A percentile compares a stretch with the other conserved stretches of the same genome.
These are phyloP conservation scores for Neofusicoccum cordaticola DNA, from an alignment of 2,329 filamentous ascomycete species.

Conservation along the genomic window DNA sequence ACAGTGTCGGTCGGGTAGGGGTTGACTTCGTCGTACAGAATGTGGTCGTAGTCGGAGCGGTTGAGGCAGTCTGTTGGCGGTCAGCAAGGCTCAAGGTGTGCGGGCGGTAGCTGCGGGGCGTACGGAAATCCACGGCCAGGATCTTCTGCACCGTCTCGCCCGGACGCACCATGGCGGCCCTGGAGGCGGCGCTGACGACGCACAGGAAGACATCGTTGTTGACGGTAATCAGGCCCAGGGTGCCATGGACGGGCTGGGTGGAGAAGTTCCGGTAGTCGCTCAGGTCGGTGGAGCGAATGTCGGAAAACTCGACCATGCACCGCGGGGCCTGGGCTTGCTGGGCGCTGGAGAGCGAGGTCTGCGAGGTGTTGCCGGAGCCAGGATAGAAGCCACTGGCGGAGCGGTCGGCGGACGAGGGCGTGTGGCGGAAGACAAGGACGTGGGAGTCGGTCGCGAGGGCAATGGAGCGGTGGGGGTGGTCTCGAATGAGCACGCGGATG, in stretches of 20 bases:
- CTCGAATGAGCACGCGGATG: conserved; percentile 73
- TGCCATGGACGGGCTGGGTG: conserved; percentile 74
- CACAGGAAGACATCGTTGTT: conserved; percentile 85
- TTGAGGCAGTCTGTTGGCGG: conserved; percentile 71
- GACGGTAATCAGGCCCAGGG: conserved; percentile 81
- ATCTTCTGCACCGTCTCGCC: conserved; percentile 90
- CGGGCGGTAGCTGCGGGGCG: conserved; percentile 21
- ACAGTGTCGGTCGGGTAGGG: conserved; percentile 54
- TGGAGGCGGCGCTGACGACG: conserved; percentile 75
- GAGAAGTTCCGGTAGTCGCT: conserved; percentile 71
- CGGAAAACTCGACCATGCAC: conserved; percentile 88
- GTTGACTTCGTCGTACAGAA: conserved; percentile 58
- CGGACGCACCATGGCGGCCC: conserved; percentile 77
- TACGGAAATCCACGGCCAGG: conserved; percentile 76
- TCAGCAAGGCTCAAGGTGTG: not conserved
- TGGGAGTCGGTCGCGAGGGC: conserved; percentile 77
- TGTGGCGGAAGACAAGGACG: conserved; percentile 81
- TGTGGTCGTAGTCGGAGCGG: conserved; percentile 78
- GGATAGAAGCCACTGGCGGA: conserved; percentile 23
- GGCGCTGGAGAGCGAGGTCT: conserved; percentile 48
- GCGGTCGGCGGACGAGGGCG: conserved; percentile 59
- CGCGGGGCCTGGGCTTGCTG: conserved; percentile 45
- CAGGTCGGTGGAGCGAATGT: conserved; percentile 63
- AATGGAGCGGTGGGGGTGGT: conserved; percentile 83
- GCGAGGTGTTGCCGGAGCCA: conserved; percentile 56